These are phyloP conservation scores for Diphasiastrum complanatum DNA, from an alignment of 83 land plant species.

Conservation along the genomic window DNA sequence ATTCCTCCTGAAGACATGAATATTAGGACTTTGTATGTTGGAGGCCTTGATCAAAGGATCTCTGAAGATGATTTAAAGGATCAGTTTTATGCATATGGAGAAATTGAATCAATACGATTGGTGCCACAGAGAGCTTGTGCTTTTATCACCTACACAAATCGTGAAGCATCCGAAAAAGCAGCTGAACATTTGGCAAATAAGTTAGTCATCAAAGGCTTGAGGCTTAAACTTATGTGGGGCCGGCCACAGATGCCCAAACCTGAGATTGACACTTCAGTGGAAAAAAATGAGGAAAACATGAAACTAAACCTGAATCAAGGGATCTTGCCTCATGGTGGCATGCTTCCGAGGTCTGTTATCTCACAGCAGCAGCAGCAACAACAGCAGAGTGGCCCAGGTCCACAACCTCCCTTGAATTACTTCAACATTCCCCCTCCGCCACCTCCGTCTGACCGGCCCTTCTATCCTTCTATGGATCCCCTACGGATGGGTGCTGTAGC, in stretches of 20 bases:
- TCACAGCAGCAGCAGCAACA: conserved; percentile 63
- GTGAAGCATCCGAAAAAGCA: conserved; percentile 95
- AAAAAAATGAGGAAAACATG: conserved; percentile 38
- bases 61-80: conserved; percentile 84
- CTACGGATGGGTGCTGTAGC: conserved; percentile 91
- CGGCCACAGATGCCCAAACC: conserved; percentile 76
- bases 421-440: conserved; percentile 72
- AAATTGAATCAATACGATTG: conserved; percentile 76
- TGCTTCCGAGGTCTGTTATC: conserved; percentile 80
- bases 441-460: conserved; percentile 57
- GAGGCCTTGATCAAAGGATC: conserved; percentile 75
- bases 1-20: conserved; percentile 83
- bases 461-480: conserved; percentile 98
- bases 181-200: conserved; percentile 92
- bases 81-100: conserved; percentile 88
- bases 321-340: conserved; percentile 51
- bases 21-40: conserved; percentile 82
- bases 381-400: conserved; percentile 39
- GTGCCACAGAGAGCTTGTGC: conserved; percentile 84
- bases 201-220: conserved; percentile 82
- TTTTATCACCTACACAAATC: conserved; percentile 90
- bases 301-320: conserved; percentile 35
- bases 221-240: conserved; percentile 93
- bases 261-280: conserved; percentile 40
- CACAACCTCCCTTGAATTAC: conserved; percentile 46